These are phyloP conservation scores for Oryza brachyantha DNA, from an alignment of 176 grass and related monocot species.

Conservation along the genomic window DNA sequence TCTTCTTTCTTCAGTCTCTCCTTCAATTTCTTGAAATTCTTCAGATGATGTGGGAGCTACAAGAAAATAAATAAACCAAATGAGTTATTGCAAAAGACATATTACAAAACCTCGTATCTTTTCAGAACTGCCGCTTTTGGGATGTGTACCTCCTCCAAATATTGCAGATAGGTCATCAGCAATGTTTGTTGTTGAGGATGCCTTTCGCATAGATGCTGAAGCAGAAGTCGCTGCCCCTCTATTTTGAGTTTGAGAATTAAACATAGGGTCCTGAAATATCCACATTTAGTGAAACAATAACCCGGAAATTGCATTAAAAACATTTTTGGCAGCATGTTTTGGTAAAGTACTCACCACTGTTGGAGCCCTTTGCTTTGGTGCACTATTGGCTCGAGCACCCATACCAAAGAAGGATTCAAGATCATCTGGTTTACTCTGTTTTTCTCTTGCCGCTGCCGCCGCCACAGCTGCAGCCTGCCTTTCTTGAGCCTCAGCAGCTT, in stretches of 20 bases:
- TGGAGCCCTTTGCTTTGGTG: constrained; percentile 67
- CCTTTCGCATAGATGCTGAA: constrained; percentile 66
- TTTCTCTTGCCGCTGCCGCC: constrained; percentile 61
- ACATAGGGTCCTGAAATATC: constrained; percentile 68
- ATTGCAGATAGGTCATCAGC: constrained; percentile 85
- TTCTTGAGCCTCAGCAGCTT: constrained; percentile 49
- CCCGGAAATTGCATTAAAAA: not conserved
- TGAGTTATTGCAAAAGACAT: not conserved
- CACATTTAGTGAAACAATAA: constrained; percentile 24
- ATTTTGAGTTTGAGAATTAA: constrained; percentile 68
- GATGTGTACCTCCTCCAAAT: constrained; percentile 88
- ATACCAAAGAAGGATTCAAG: constrained; percentile 91
- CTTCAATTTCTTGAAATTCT: constrained; percentile 93
- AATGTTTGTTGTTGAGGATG: constrained; percentile 84
- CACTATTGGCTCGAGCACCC: constrained; percentile 73
- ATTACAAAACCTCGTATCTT: not conserved
- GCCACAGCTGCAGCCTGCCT: constrained; percentile 48
- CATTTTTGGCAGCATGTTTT: constrained; percentile 13
- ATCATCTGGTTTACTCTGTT: constrained; percentile 72
- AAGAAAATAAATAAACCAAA: constrained; percentile 39
- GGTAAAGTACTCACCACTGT: constrained; percentile 48
- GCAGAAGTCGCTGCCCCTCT: constrained; percentile 47
- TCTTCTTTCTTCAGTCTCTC: constrained; percentile 91
- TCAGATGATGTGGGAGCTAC: constrained; percentile 78
- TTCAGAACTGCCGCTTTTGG: not conserved